Base-by-base conservation (phyloP, 1,284 basidiomycete genomes). In the Exsudoporus floridanus region DNA sequence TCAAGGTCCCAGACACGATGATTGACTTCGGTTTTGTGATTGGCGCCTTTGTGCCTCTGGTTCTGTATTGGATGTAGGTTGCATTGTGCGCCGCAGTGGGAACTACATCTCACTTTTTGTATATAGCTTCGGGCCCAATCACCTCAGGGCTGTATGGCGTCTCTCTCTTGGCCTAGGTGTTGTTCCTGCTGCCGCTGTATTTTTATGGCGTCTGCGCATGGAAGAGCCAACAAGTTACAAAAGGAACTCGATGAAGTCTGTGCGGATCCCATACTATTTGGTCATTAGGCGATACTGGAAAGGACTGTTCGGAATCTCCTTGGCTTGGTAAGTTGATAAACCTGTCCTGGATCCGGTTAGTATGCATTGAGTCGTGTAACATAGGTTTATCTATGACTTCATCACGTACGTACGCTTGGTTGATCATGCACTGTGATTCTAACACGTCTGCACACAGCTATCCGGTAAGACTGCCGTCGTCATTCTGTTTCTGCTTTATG, bases 21-120 rank as follows among this genome's bases (percentile, higher is more conserved):
- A 94, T 97, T 61, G 93, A 96, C 67, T 66, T 87, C 51, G 94
- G 92, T 40, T 97, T 94, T 66, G 90, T 94, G 19, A 67, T 94
- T 49, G 77, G 90, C 7, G 77, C 88, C 30, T 93, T 97, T 55
- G 89, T 94, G 3, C 90, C 92, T 10, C 79, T 94, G 18, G 86
- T 95, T 25, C 75, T 92, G 31, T 86, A 84, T 63, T 93, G 89
- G 90, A 94, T 94, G 82, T 90, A 57, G 50, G 85, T 71, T 12
- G 30, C 27, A 16, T 46, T 31, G 12, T 46, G 31, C 8, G 16
- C 19, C 10, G 7, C 8, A 33, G 19, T 27, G 39, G 41, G 31
- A 57, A 36, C 25, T 36, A 23, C 33, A 21, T 23, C 10, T 44
- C 13, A 52, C 39, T 1, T 9, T 36, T 28, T 45, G 8, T 45